Conservation (phyloP, 2,329 filamentous ascomycete species). For the Diaporthe sp. region DNA sequence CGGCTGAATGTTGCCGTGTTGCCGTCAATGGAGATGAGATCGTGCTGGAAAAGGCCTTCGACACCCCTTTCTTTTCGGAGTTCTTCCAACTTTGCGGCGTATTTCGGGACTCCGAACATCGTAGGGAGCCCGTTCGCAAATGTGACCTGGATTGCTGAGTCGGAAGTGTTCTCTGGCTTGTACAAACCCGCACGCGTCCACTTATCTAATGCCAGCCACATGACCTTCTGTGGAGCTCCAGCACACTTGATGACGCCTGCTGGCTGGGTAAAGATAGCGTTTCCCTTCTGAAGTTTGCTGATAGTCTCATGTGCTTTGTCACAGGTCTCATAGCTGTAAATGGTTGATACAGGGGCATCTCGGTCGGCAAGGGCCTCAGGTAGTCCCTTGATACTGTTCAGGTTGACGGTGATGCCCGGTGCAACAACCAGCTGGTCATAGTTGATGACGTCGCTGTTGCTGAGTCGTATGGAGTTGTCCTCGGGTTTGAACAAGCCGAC, state of each 20-base stretch:
- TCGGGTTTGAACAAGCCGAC: conserved; percentile 52
- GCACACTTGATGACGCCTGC: conserved; percentile 56
- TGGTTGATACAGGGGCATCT: conserved; percentile 52
- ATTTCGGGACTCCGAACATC: conserved; percentile 58
- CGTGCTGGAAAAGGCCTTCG: conserved; percentile 56
- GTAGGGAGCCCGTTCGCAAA: conserved; percentile 54
- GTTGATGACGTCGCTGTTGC: conserved; percentile 51
- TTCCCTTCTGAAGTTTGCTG: conserved; percentile 52
- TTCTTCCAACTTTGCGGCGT: conserved; percentile 52
- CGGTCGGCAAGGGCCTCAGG: conserved; percentile 52
- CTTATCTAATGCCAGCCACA: conserved; percentile 56
- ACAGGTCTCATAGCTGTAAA: conserved; percentile 53
- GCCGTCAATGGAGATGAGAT: conserved; percentile 53
- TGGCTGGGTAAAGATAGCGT: conserved; percentile 56
- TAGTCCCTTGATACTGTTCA: conserved; percentile 51
- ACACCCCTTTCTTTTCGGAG: conserved; percentile 53
- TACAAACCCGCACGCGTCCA: conserved; percentile 54
- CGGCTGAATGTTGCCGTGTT: conserved; percentile 50
- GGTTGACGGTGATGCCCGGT: conserved; percentile 54
- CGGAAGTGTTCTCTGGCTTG: conserved; percentile 25
- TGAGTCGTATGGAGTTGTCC: conserved; percentile 52
- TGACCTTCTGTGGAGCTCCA: conserved; percentile 56
- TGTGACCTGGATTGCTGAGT: conserved; percentile 47
- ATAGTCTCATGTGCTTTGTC: conserved; percentile 54
- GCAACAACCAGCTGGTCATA: conserved; percentile 57